phyloP scores from a whole-genome alignment of 2,329 filamentous ascomycete genomes.

The Aspergillus sp. region DNA sequence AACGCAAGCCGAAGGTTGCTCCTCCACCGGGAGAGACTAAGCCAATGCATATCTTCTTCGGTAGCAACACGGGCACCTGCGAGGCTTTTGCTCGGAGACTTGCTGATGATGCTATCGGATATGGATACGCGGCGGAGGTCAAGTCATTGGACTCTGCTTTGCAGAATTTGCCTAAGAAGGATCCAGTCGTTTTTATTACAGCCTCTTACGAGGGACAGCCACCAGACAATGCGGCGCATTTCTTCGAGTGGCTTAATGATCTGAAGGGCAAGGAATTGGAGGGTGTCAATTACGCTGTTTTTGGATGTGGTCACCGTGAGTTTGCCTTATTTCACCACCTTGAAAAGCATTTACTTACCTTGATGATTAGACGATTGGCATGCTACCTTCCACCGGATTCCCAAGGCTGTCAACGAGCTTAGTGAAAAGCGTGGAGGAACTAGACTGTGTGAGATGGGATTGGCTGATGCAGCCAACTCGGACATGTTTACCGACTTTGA shows the following conservation, averaged over 20 bases:
- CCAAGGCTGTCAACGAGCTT: slow-evolving; percentile 55
- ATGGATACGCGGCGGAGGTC: slow-evolving; percentile 57
- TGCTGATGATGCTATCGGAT: slow-evolving; percentile 53
- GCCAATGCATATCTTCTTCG: slow-evolving; percentile 64
- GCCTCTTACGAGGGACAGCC: slow-evolving; percentile 72
- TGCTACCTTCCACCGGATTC: slow-evolving; percentile 62
- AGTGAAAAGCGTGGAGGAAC: slow-evolving; percentile 49
- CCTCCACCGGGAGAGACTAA: slow-evolving; percentile 24
- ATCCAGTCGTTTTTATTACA: slow-evolving; percentile 63
- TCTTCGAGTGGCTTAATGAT: slow-evolving; percentile 61
- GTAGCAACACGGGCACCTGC: slow-evolving; percentile 71
- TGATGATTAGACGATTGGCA: slow-evolving; percentile 41
- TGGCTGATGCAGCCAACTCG: slow-evolving; percentile 56
- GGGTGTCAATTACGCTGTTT: slow-evolving; percentile 62
- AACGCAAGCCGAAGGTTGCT: slow-evolving; percentile 14
- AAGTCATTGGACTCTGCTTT: slow-evolving; percentile 59
- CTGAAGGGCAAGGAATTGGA: slow-evolving; percentile 49
- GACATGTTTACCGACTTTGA: slow-evolving; percentile 68
- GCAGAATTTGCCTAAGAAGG: slow-evolving; percentile 54
- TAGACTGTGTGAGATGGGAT: slow-evolving; percentile 47
- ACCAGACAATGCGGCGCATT: slow-evolving; percentile 65
- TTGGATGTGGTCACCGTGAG: slow-evolving; percentile 59
- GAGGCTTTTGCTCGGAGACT: slow-evolving; percentile 63
- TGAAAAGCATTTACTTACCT: slow-evolving; percentile 11
- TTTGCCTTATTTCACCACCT: neutral